Base-by-base conservation (phyloP, 495 filamentous ascomycete genomes). In the Penicillium fimorum region DNA sequence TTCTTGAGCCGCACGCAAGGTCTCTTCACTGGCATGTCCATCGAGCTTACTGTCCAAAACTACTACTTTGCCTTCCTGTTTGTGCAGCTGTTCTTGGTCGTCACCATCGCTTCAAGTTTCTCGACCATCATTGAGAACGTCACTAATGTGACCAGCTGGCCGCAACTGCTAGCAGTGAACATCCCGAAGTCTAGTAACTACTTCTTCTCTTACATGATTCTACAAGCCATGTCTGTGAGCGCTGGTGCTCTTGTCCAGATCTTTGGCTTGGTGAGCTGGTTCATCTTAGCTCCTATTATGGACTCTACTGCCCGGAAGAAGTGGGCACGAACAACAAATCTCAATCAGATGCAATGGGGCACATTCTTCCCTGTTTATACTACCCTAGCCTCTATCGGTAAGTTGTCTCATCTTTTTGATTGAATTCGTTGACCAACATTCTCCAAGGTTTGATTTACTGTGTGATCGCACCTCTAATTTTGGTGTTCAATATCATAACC, bases 121-220 rank as follows among this genome's bases (percentile, higher is more conserved):
- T 76, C 82, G 20, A 86, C 86, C 35, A 75, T 96, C 47, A 68
- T 85, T 40, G 70, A 82, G 8, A 71, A 92, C 8, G 68, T 83
- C n/a, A 74, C 82, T 12, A 73, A 91, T 55, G 82, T 90, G 42
- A 70, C 70, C 15, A 77, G 78, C 59, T 76, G 82, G 69, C 84
- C 91, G 0, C 67, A 84, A 24, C 76, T 90, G n/a, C 70, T 98
- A 51, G 94, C 93, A 2, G 66, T 77, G 29, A 93, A 93, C 60
- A 79, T 98, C 37, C 94, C 94, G 38, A 87, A 86, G 70, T 90
- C 92, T 2, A 87, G 90, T 58, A 96, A 97, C 67, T 97, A 96
- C 72, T 98, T 97, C 77, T 97, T 97, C 77, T 91, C 90, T 5
- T 98, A 98, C 77, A 91, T 98, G 85, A 85, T 97, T 68, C 84